Evolutionary conservation across 1,284 basidiomycete genomes (phyloP), one percentile per base, ranked within the genome.

Genomic region (Cryptococcus hybrid): DNA sequence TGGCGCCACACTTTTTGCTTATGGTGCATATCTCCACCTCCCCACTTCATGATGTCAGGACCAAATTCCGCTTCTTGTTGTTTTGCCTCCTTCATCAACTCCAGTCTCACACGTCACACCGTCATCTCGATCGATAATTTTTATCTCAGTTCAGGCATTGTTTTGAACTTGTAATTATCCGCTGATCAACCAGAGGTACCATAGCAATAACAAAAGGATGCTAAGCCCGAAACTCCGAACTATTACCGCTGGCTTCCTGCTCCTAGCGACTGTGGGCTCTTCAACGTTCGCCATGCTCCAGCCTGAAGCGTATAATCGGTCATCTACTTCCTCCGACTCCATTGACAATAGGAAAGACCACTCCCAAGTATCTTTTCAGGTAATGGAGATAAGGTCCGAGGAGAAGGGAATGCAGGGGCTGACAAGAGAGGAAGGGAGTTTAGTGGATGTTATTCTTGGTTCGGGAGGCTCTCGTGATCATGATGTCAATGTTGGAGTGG

Each of bases 1-100:
- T 61, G 60, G 56, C 47, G 60, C 60, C 60, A 61, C 34, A 37
- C 51, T 57, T 56, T 55, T 47, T 11, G 18, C 24, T 47, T 45
- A 47, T 40, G 9, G 44, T 38, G 38, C 7, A 12, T 18, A n/a
- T 6, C 24, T 18, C 45, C 45, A 13, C 4, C 5, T 12, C n/a
- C 11, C 40, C 40, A 5, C n/a, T 6, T 42, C 40, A 18, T 18
- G 18, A 18, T 18, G 18, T 57, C 51, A 51, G 55, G 30, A 45
- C 50, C 55, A 46, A 50, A 54, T 47, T 34, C 43, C 18, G 18
- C 18, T 18, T 18, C 18, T 18, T 18, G 1, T 18, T 18, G 18
- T 18, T 18, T 55, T 55, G 47, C 7, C 3, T 34, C 7, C 18
- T 18, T 18, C 18, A 18, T 18, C 18, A 18, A 18, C 18, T 18